phyloP scores from a whole-genome alignment of 305 asterid species.

The Plantago coronopus region DNA sequence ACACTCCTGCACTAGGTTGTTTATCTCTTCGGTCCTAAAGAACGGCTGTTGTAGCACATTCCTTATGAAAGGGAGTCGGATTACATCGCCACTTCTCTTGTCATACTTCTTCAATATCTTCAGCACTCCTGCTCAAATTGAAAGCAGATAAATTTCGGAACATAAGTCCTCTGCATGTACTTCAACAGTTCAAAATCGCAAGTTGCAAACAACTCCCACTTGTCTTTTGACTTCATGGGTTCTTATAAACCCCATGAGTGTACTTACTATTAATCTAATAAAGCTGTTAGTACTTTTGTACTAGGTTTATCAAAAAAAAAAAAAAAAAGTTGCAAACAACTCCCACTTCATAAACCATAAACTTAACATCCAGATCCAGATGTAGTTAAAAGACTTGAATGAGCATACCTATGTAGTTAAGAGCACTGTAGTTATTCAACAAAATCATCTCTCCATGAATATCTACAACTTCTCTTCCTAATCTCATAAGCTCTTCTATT shows the following conservation, averaged over 20 bases:
- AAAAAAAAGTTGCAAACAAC: too few relatives aligned
- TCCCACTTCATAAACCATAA: too few relatives aligned
- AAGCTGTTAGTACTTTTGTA: too few relatives aligned
- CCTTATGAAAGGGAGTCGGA: constrained; percentile 61
- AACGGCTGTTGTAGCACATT: constrained; percentile 69
- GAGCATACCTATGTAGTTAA: constrained; percentile 68
- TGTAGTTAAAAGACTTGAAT: not conserved
- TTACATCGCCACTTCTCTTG: constrained; percentile 63
- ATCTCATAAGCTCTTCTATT: constrained; percentile 44
- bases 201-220: not conserved
- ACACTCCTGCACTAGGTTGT: constrained; percentile 65
- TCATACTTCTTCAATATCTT: constrained; percentile 82
- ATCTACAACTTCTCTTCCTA: constrained; percentile 64
- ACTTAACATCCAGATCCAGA: too few relatives aligned
- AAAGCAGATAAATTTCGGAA: not conserved
- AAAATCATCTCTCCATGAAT: constrained; percentile 87
- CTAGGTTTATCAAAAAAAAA: too few relatives aligned
- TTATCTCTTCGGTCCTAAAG: constrained; percentile 54
- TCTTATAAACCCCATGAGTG: too few relatives aligned
- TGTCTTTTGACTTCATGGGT: too few relatives aligned
- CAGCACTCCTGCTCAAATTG: constrained; percentile 33
- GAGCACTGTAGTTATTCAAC: constrained; percentile 81
- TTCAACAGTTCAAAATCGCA: not conserved
- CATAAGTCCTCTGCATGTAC: not conserved
- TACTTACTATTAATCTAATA: too few relatives aligned